phyloP scores from a whole-genome alignment of 2,329 filamentous ascomycete species.

The Ceratocystis ficicola region DNA sequence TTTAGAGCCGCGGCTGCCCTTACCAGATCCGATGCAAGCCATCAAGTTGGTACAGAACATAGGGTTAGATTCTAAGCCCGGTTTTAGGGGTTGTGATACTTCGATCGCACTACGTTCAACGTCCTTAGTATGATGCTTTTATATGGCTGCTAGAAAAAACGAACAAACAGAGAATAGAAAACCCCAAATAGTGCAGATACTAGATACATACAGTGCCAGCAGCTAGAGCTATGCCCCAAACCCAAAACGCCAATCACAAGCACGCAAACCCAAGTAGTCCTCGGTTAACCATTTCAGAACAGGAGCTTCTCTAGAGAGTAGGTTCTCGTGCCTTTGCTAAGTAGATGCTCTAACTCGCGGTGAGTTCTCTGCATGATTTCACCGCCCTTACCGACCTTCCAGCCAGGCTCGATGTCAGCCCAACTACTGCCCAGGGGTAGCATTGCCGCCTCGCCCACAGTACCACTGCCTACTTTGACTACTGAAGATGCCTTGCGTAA shows the following conservation, averaged over 20 bases:
- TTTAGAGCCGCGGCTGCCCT: background rate
- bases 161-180: background rate
- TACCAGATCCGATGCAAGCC: background rate
- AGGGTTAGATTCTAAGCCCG: background rate
- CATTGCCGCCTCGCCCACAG: conserved; percentile 28
- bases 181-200: background rate
- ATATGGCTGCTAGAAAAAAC: background rate
- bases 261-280: conserved; percentile 6
- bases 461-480: background rate
- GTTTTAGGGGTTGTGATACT: background rate
- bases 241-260: conserved; percentile 7
- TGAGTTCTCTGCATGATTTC: conserved; percentile 56
- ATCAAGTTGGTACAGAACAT: background rate
- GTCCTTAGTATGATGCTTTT: background rate
- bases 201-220: conserved; percentile 1
- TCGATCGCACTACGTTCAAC: background rate
- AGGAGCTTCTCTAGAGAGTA: conserved; percentile 73
- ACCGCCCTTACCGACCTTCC: conserved; percentile 55
- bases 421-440: conserved; percentile 57
- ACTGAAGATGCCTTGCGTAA: conserved; percentile 1
- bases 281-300: conserved; percentile 33
- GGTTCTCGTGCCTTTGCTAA: conserved; percentile 65
- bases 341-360: conserved; percentile 64
- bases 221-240: conserved; percentile 3
- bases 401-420: conserved; percentile 26